Evolutionary conservation across 2,329 filamentous ascomycete species (phyloP).

Genomic region (Penicillium sp.): DNA sequence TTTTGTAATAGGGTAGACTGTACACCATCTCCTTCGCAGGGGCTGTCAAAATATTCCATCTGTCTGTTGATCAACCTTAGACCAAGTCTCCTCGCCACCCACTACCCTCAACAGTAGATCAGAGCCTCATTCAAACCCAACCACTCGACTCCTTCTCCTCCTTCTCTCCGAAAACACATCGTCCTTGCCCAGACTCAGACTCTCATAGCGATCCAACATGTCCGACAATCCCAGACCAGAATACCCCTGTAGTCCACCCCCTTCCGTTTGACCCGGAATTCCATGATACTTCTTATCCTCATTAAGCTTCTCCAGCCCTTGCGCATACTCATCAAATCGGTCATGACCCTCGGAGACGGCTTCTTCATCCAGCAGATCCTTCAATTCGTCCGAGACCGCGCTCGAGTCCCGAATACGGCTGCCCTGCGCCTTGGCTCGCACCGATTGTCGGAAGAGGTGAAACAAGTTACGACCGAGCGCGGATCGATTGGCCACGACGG

Average conservation of each 20-base stretch:
- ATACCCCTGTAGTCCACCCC: constrained; percentile 21
- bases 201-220: constrained; percentile 37
- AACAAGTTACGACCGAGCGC: constrained; percentile 30
- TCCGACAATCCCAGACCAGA: constrained; percentile 28
- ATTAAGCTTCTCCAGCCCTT: constrained; percentile 32
- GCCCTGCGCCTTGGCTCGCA: constrained; percentile 28
- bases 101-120: too few relatives aligned
- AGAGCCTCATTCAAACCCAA: neutral
- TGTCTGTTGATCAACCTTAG: neutral
- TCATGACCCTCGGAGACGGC: constrained; percentile 10
- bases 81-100: neutral
- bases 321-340: constrained; percentile 28
- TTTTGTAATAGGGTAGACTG: too few relatives aligned
- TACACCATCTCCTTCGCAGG: too few relatives aligned
- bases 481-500: constrained; percentile 30
- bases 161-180: constrained; percentile 20
- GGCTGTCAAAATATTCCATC: too few relatives aligned
- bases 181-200: constrained; percentile 34
- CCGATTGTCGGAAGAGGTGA: constrained; percentile 32
- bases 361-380: constrained; percentile 29
- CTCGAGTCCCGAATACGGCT: constrained; percentile 20
- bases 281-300: constrained; percentile 28
- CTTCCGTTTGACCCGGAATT: constrained; percentile 7
- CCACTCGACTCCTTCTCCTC: constrained; percentile 6
- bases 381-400: constrained; percentile 26